Base-by-base conservation (phyloP, 352 stramenopile genomes). In the Globisporangium splendens region DNA sequence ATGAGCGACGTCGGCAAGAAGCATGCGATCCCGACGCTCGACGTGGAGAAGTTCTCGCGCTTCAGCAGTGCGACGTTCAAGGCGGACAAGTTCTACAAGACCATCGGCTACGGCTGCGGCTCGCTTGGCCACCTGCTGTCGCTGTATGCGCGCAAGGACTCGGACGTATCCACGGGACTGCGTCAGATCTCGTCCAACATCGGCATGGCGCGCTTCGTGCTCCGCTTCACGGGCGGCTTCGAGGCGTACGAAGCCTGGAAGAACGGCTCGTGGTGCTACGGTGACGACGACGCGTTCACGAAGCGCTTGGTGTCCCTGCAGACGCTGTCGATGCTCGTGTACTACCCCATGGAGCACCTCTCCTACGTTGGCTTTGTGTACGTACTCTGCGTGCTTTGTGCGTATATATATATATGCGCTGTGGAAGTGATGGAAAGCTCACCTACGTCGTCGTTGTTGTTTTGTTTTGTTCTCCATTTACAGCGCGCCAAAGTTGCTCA, bases 11-110 rank as follows among this genome's bases (percentile, higher is more conserved):
- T 13, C 2, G 35, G 53, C 53, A 62, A 64, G 22, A 51, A 38
- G 38, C 28, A 35, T 35, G 28, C 20, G 21, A 13, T 44, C 5
- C 24, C 53, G 39, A 49, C 74, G 43, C 71, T 91, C 59, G 70
- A 89, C 53, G 68, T 90, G 43, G 80, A 86, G 55, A 92, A 92
- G 69, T 81, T 91, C 38, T 73, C 75, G 22, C 68, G 70, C 47
- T 91, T 79, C 69, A 83, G 66, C 59, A 71, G 79, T 68, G 66
- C 56, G 56, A 88, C 77, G 51, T 66, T 81, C 64, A 69, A 70
- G 57, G 75, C 82, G 18, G 84, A 94, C 72, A 94, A 94, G 69
- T 73, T 91, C 59, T 86, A 85, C 73, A 94, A 94, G 69, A 89
- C 80, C 49, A 81, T 94, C 59, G 77, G 79, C 52, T 94, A 91